Percentiles rank a stretch among this genome's conserved stretches.
phyloP scores from a whole-genome alignment of 148 eudicot genomes.

The Fagopyrum tataricum region DNA sequence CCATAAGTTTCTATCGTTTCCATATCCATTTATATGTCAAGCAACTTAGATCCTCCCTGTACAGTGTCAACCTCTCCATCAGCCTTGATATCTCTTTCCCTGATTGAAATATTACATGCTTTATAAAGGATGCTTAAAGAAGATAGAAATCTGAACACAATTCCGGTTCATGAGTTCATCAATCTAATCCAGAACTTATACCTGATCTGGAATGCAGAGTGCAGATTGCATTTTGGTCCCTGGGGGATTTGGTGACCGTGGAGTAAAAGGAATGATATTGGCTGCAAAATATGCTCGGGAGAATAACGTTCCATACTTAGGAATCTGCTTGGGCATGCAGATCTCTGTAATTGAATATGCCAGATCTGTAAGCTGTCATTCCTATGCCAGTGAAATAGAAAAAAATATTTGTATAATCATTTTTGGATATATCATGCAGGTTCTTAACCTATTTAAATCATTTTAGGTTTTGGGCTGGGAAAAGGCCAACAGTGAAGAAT shows the following conservation, averaged over 20 bases:
- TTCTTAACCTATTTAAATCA: background rate
- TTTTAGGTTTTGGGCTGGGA: constrained; percentile 67
- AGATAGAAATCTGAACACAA: background rate
- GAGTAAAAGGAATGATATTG: constrained; percentile 82
- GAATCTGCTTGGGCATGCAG: constrained; percentile 99
- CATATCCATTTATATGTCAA: too few relatives aligned
- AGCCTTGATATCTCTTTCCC: background rate
- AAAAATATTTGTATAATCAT: too few relatives aligned
- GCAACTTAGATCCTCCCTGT: too few relatives aligned
- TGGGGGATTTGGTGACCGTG: constrained; percentile 99
- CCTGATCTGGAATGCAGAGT: constrained; percentile 32
- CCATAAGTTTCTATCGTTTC: too few relatives aligned
- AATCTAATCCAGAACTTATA: background rate
- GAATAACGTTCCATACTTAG: constrained; percentile 83
- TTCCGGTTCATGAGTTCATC: background rate
- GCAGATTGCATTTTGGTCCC: constrained; percentile 92
- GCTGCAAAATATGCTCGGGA: constrained; percentile 97
- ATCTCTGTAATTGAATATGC: constrained; percentile 87
- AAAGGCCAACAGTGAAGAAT: constrained; percentile 73
- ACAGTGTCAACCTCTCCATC: background rate
- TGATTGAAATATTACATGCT: background rate
- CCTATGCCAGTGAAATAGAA: background rate
- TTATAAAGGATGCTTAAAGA: background rate
- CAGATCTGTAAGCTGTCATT: constrained; percentile 41
- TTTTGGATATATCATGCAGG: background rate